Evolutionary conservation across 2,329 filamentous ascomycete species (phyloP).

Genomic region (Zopfia rhizophila): DNA sequence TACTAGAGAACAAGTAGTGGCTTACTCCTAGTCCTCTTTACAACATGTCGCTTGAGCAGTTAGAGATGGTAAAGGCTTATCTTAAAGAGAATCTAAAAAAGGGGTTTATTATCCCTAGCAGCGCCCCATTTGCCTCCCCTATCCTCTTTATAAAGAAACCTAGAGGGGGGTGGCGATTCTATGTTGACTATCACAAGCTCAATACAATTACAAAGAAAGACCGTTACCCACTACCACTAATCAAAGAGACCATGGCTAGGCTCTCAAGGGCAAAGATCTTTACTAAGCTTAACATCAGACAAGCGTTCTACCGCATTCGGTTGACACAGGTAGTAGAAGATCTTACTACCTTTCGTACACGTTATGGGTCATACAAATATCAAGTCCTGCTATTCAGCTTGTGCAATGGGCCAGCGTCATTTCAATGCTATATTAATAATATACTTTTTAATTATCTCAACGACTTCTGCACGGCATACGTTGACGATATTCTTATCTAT

Average conservation of each 20-base stretch:
- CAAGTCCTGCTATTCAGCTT: constrained; percentile 38
- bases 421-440: constrained; percentile 36
- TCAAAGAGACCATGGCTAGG: constrained; percentile 40
- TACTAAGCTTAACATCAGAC: constrained; percentile 46
- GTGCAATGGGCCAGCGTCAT: constrained; percentile 21
- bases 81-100: too few relatives aligned
- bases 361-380: constrained; percentile 48
- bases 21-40: too few relatives aligned
- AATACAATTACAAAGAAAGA: constrained; percentile 52
- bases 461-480: constrained; percentile 28
- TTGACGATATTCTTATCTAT: constrained; percentile 37
- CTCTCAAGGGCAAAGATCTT: constrained; percentile 36
- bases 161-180: constrained; percentile 40
- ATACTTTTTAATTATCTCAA: constrained; percentile 30
- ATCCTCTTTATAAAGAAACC: constrained; percentile 48
- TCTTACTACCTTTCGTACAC: constrained; percentile 43
- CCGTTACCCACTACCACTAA: constrained; percentile 42
- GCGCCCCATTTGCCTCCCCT: constrained; percentile 15
- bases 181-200: constrained; percentile 48
- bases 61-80: too few relatives aligned
- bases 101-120: too few relatives aligned
- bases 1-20: too few relatives aligned
- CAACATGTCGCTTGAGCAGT: too few relatives aligned
- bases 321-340: constrained; percentile 39
- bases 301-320: constrained; percentile 8